Conservation (phyloP, 257 asterid genomes). For the Fraxinus quadrangulata region DNA sequence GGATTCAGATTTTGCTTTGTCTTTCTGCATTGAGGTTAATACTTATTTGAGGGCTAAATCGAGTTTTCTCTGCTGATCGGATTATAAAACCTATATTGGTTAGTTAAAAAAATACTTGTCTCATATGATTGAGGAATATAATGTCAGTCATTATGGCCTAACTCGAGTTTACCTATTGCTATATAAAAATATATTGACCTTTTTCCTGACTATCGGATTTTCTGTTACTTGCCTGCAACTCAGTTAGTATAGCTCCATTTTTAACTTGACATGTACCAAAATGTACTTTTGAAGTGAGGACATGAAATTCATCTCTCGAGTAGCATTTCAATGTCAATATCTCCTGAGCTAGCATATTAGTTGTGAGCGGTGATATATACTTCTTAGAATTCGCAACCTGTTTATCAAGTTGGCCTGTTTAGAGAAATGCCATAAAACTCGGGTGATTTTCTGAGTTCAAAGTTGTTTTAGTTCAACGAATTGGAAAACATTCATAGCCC, state of each 20-base stretch:
- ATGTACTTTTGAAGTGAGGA: slow-evolving; percentile 11
- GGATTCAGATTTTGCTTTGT: background rate
- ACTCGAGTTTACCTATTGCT: background rate
- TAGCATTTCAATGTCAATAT: slow-evolving; percentile 21
- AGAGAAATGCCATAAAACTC: slow-evolving; percentile 1
- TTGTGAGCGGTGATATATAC: background rate
- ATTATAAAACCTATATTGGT: background rate
- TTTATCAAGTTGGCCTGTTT: background rate
- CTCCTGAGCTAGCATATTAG: slow-evolving; percentile 1
- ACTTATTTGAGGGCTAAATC: background rate
- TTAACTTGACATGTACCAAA: background rate
- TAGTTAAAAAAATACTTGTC: background rate
- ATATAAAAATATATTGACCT: background rate
- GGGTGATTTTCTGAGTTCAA: background rate
- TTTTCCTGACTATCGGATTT: background rate
- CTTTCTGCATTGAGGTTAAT: background rate
- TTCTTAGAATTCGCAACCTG: background rate
- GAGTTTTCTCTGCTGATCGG: background rate
- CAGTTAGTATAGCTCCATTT: slow-evolving; percentile 3
- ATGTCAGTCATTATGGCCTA: background rate
- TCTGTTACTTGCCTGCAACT: slow-evolving; percentile 8
- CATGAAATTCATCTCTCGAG: slow-evolving; percentile 11
- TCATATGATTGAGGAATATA: background rate
- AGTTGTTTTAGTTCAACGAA: background rate
- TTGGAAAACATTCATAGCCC: background rate